Conservation (phyloP, 2,329 filamentous ascomycete species). For the Penicillium sp. region DNA sequence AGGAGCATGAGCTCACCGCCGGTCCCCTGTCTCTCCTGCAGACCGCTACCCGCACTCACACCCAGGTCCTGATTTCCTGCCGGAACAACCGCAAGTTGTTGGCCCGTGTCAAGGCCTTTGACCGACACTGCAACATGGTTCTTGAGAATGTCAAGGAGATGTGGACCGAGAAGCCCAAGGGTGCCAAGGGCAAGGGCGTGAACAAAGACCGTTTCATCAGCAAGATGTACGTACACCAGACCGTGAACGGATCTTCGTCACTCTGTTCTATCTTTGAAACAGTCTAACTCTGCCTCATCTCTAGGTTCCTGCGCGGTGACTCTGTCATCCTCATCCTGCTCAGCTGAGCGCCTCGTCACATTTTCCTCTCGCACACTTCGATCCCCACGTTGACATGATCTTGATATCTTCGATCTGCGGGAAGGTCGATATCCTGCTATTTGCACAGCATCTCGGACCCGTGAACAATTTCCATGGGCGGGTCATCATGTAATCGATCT, state of each 20-base stretch:
- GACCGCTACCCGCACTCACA: slow-evolving; percentile 90
- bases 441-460: slow-evolving; percentile 13
- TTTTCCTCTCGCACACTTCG: slow-evolving; percentile 9
- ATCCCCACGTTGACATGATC: slow-evolving; percentile 13
- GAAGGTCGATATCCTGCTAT: slow-evolving; percentile 13
- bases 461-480: slow-evolving; percentile 5
- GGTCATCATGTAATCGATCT: slow-evolving; percentile 26
- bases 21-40: slow-evolving; percentile 91
- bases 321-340: slow-evolving; percentile 83
- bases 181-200: slow-evolving; percentile 86
- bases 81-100: slow-evolving; percentile 98
- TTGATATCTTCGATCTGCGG: slow-evolving; percentile 9
- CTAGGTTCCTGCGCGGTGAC: slow-evolving; percentile 79
- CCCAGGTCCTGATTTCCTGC: slow-evolving; percentile 93
- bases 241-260: not conserved
- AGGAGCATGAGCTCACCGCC: slow-evolving; percentile 75
- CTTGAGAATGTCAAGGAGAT: slow-evolving; percentile 98
- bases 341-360: slow-evolving; percentile 53
- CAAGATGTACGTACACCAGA: slow-evolving; percentile 71
- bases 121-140: slow-evolving; percentile 99
- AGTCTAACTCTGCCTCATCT: not conserved
- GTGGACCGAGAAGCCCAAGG: slow-evolving; percentile 94
- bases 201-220: slow-evolving; percentile 99
- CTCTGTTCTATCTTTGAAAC: not conserved
- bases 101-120: slow-evolving; percentile 96